These are phyloP conservation scores for Claviceps pazoutovae DNA, from an alignment of 2,329 filamentous ascomycete species.

Conservation along the genomic window DNA sequence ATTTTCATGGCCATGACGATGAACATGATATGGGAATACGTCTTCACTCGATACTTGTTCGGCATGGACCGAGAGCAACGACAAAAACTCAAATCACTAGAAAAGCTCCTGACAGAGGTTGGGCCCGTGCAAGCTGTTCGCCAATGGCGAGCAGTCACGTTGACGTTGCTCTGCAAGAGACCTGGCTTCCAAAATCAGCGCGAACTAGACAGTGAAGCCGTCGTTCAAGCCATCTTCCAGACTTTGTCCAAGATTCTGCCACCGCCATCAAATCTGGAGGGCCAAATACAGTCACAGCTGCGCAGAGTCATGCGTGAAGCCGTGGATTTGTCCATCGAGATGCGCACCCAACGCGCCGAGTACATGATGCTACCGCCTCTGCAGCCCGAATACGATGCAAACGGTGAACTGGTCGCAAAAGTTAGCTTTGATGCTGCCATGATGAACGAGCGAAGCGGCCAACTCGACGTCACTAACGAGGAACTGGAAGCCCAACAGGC, in stretches of 20 bases:
- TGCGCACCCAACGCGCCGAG: constrained; percentile 92
- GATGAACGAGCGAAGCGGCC: constrained; percentile 84
- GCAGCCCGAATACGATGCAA: constrained; percentile 86
- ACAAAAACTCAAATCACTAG: constrained; percentile 90
- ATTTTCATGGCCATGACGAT: constrained; percentile 98
- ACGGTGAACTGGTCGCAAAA: constrained; percentile 76
- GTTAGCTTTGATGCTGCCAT: constrained; percentile 84
- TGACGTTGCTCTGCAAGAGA: constrained; percentile 74
- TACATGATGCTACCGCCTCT: constrained; percentile 97
- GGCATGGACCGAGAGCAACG: constrained; percentile 97
- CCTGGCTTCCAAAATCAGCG: constrained; percentile 71
- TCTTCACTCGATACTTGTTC: constrained; percentile 95
- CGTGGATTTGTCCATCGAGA: constrained; percentile 83
- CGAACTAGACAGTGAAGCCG: constrained; percentile 81
- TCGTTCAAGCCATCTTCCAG: constrained; percentile 73
- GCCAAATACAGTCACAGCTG: constrained; percentile 70
- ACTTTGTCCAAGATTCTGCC: constrained; percentile 75
- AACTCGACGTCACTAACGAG: constrained; percentile 47
- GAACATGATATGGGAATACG: constrained; percentile 98
- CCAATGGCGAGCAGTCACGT: constrained; percentile 90
- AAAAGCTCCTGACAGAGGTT: constrained; percentile 81
- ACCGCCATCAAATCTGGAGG: constrained; percentile 67
- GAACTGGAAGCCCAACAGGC: constrained; percentile 64
- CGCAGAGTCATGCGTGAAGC: constrained; percentile 79
- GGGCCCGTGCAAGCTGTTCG: constrained; percentile 81